Base-by-base conservation (phyloP, 1,139 yeast species). In the Diutina mesorugosa region DNA sequence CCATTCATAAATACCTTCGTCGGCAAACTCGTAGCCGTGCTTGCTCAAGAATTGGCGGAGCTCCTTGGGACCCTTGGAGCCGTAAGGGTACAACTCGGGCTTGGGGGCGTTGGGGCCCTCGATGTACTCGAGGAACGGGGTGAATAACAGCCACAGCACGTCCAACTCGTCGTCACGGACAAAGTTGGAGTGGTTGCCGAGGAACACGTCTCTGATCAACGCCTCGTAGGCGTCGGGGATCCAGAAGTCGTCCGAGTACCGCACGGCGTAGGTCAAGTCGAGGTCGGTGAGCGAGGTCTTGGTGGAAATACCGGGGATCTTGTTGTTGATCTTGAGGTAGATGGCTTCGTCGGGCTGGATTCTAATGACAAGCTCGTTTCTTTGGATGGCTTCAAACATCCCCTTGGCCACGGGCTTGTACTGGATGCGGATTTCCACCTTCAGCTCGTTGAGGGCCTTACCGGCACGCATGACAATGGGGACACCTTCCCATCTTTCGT, bases 171-270 rank as follows among this genome's bases (percentile, higher is more conserved):
- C 99, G 69, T 91, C 98, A 74, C 99, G 87, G 47, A 93, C 99
- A 69, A 95, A 93, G 75, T 91, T 91, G 59, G 98, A 87, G 73
- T 93, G 99, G 72, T 91, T 96, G 59, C 96, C 99, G 64, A 83
- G 79, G 68, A 86, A 75, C 61, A 93, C 88, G 71, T 95, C 99
- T 70, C 96, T 83, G 64, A 93, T 89, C 65, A 93, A 83, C 2
- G 97, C 87, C 75, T 95, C 99, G 72, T 93, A 93, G 55, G 98
- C 99, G 76, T 91, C 97, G 56, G 99, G 98, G 66, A 93, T 91
- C 87, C 91, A 87, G 73, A 90, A 87, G 67, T 90, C 87, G 63
- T 88, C 77, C 32, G 80, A 76, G 75, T 87, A 95, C 67, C 97
- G 84, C 56, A 79, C 78, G 58, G 86, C 76, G 71, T 93, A 93